Evolutionary conservation across 768 basidiomycete genomes (phyloP).

Genomic region (Jaapia argillacea): DNA sequence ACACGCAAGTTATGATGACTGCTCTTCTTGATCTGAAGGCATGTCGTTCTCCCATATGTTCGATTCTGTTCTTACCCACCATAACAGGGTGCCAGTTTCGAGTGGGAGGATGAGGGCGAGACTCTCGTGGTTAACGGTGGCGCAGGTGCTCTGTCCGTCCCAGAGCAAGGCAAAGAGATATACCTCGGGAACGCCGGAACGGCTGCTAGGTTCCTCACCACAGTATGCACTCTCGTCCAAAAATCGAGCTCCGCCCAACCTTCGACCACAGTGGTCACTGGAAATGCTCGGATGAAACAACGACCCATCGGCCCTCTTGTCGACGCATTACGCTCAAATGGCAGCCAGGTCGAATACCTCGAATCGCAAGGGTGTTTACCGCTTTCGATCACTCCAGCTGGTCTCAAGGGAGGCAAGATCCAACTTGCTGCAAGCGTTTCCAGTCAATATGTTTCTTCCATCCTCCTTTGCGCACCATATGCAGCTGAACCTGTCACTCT

Average conservation of each 20-base stretch:
- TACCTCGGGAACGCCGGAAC: constrained; percentile 98
- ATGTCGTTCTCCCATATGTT: constrained; percentile 8
- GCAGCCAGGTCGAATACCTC: constrained; percentile 66
- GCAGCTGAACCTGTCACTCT: constrained; percentile 75
- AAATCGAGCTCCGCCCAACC: constrained; percentile 23
- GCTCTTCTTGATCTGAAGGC: constrained; percentile 82
- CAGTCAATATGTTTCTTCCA: constrained; percentile 96
- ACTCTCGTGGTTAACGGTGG: constrained; percentile 90
- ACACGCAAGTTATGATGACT: constrained; percentile 99
- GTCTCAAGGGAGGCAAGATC: constrained; percentile 75
- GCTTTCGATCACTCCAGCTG: constrained; percentile 73
- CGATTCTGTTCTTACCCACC: constrained; percentile 2
- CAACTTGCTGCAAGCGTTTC: constrained; percentile 90
- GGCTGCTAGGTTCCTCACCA: constrained; percentile 93
- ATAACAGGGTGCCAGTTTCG: constrained; percentile 75
- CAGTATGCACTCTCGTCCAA: constrained; percentile 86
- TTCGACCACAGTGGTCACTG: constrained; percentile 75
- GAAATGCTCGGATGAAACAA: constrained; percentile 98
- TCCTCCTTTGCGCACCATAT: constrained; percentile 94
- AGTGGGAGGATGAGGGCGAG: constrained; percentile 95
- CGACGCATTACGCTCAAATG: constrained; percentile 76
- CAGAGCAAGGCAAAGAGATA: constrained; percentile 73
- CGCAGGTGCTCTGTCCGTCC: constrained; percentile 67
- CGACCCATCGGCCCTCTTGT: constrained; percentile 95
- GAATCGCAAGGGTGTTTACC: constrained; percentile 83